Evolutionary conservation across 352 stramenopile species (phyloP), one percentile per base, ranked within the genome.

Genomic region (Pythium volutum): DNA sequence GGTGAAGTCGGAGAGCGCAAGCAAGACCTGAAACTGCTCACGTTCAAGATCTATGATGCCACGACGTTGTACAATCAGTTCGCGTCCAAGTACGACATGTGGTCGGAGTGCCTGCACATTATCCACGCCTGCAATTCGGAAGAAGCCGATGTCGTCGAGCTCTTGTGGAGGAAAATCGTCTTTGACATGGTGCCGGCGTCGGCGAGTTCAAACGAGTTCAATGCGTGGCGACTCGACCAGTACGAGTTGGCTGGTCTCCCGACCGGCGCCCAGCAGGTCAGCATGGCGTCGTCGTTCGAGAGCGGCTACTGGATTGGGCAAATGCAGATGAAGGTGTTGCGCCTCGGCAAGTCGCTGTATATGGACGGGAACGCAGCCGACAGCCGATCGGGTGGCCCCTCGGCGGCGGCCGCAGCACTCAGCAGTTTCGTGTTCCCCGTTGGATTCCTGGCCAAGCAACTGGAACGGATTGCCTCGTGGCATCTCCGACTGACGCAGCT

Each of bases 11-110:
- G 62, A 4, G 64, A 83, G 38, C 81, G 76, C 10, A 77, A 83
- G 33, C 64, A 73, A n/a, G 81, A 90, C 58, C 55, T 92, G 34
- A 74, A 84, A 54, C 52, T 87, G 6, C 69, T 95, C 3, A 89
- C 78, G 6, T 91, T 78, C 53, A 90, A 89, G 60, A 75, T 91
- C 38, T 83, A 91, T 27, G 83, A 91, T 29, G 84, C 85, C 10
- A 89, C 86, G 20, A 85, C 82, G 11, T 55, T 95, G 43, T 95
- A 95, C 77, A 95, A 95, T 56, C 77, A 84, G 42, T 95, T 91
- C 55, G 84, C 86, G 0, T 81, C 76, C 22, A 93, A 93, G 73
- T 91, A 93, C 65, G 72, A 90, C 48, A 87, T 95, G 77, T 95
- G 86, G 86, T 79, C 81, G 1, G 86, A 93, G 61, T 95, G 86